Base-by-base conservation (phyloP, 306 rosid species). In the Albizia julibrissin region DNA sequence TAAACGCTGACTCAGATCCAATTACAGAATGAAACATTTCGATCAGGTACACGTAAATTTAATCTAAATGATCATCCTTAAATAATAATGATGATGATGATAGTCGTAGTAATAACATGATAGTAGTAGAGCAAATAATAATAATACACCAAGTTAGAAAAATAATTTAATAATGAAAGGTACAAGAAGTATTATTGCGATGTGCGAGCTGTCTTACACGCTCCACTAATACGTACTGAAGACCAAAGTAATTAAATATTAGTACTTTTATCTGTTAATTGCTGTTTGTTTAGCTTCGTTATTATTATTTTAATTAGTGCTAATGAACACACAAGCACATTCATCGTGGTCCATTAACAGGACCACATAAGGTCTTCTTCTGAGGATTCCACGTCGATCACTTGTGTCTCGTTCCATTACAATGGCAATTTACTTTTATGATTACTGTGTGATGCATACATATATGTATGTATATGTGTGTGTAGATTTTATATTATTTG, bases 361-460 rank as follows among this genome's bases (percentile, higher is more conserved):
- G 33, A 39, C 22, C 10, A 13, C 10, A 13, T 54, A 50, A 21
- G 1, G 18, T 14, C 24, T 12, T 34, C 39, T 15, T 24, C 22
- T n/a, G 67, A 74, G 68, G 68, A 75, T n/a, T 75, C 68, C 79
- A 54, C 69, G 50, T 75, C 8, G n/a, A 75, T 75, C 67, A 37
- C 37, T 75, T 33, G 61, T 39, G 49, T 21, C 18, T 75, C 1
- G 3, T 56, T 56, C 37, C 66, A 59, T 26, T 12, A 59, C 6
- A 61, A 22, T 61, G 26, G 0, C 67, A 61, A 3, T 3, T 61
- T 11, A 61, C 66, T 61, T 61, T 26, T 26, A n/a, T 8, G 31
- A 24, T 59, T 10, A 22, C 33, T 49, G 18, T 15, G 9, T 19
- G 6, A n/a, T 6, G 3, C 19, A n/a, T 49, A 49, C 19, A 29